Percentiles rank a stretch among this genome's conserved stretches.
These are phyloP conservation scores for Tympanopsis confertula DNA, from an alignment of 2,329 filamentous ascomycete genomes.

Conservation along the genomic window DNA sequence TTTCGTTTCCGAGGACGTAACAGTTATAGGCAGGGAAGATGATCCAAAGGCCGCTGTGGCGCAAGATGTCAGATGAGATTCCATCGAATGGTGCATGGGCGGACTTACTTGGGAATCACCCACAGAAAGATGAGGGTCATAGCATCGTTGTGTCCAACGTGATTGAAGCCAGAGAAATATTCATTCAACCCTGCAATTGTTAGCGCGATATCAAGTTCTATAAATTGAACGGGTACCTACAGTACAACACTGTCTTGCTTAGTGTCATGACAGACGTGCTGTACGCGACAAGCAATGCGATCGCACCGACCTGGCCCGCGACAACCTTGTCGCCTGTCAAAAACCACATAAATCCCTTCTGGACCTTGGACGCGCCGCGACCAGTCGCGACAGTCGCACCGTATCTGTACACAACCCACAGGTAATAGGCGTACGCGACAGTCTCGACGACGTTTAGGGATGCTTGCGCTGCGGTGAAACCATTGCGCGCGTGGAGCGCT, in stretches of 20 bases:
- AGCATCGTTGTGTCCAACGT: conserved; percentile 49
- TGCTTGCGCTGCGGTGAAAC: conserved; percentile 53
- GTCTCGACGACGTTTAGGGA: conserved; percentile 49
- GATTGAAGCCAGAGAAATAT: conserved; percentile 43
- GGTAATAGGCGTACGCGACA: conserved; percentile 43
- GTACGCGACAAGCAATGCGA: conserved; percentile 46
- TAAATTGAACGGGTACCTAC: conserved; percentile 25
- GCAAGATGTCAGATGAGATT: conserved; percentile 5
- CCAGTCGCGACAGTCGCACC: conserved; percentile 18
- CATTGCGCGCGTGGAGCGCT: conserved; percentile 45
- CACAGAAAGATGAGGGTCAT: conserved; percentile 42
- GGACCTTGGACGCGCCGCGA: conserved; percentile 11
- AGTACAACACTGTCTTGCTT: conserved; percentile 57
- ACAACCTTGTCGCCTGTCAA: conserved; percentile 36
- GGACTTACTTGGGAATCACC: conserved; percentile 54
- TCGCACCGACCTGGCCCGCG: conserved; percentile 34
- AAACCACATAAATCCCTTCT: conserved; percentile 17
- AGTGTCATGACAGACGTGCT: conserved; percentile 50
- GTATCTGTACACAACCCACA: conserved; percentile 35
- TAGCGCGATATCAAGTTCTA: neutral
- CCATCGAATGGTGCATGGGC: neutral
- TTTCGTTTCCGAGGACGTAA: conserved; percentile 46
- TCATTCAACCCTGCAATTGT: conserved; percentile 42
- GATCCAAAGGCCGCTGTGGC: conserved; percentile 48
- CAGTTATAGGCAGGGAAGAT: conserved; percentile 50